These are phyloP conservation scores for Xylaria digitata DNA, from an alignment of 2,329 filamentous ascomycete species.

Conservation along the genomic window DNA sequence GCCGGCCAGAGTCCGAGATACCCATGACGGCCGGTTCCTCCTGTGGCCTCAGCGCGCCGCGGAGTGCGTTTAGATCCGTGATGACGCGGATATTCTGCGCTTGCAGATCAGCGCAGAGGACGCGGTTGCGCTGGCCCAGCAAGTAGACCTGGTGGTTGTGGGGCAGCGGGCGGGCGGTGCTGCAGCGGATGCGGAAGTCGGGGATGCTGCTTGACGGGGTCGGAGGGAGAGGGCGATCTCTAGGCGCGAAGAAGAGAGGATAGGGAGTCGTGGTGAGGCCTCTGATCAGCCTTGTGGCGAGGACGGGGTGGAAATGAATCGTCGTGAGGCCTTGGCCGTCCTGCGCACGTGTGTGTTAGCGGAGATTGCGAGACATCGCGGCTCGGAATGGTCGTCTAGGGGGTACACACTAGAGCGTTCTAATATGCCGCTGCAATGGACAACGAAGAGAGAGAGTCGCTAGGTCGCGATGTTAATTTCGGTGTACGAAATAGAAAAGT, in stretches of 20 bases:
- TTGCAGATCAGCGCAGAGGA: slow-evolving; percentile 16
- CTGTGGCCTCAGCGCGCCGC: slow-evolving; percentile 23
- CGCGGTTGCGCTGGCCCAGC: slow-evolving; percentile 22
- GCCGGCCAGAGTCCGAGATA: neutral
- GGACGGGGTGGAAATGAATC: slow-evolving; percentile 29
- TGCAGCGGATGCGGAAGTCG: slow-evolving; percentile 26
- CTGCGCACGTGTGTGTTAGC: neutral
- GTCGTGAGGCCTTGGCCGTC: slow-evolving; percentile 25
- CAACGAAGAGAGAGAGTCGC: slow-evolving; percentile 21
- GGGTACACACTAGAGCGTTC: slow-evolving; percentile 19
- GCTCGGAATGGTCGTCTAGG: slow-evolving; percentile 21
- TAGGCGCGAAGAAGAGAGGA: slow-evolving; percentile 21
- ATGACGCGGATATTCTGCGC: slow-evolving; percentile 16
- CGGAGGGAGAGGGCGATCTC: slow-evolving; percentile 9
- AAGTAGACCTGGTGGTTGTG: slow-evolving; percentile 15
- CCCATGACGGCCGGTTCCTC: slow-evolving; percentile 12
- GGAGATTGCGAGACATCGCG: slow-evolving; percentile 6
- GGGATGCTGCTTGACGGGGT: slow-evolving; percentile 13
- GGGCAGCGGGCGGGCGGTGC: neutral
- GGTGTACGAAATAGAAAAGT: neutral
- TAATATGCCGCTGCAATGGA: slow-evolving; percentile 24
- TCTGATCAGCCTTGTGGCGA: slow-evolving; percentile 19
- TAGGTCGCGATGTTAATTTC: neutral
- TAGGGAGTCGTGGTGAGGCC: slow-evolving; percentile 27
- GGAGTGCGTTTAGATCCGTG: slow-evolving; percentile 20